Conservation (phyloP, 2,329 filamentous ascomycete genomes). For the Cladophialophora yegresii region DNA sequence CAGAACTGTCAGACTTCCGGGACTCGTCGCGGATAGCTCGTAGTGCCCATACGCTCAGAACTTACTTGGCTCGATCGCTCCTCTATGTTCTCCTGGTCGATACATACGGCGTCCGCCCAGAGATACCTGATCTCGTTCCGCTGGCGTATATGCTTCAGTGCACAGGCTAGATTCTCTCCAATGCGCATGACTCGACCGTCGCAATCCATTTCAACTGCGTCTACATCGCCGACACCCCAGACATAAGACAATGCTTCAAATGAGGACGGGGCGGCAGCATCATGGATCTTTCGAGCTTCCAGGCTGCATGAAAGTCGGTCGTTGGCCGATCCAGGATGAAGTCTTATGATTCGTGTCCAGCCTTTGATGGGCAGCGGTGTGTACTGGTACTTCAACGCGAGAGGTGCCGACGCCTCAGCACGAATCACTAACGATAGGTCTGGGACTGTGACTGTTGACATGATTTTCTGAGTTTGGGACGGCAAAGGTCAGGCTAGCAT, state of each 20-base stretch:
- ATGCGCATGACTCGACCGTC: conserved; percentile 17
- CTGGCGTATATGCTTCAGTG: conserved; percentile 13
- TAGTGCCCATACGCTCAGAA: not conserved
- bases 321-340: not conserved
- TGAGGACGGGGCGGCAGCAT: not conserved
- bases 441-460: too few species aligned
- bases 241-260: conserved; percentile 8
- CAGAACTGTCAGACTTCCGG: not conserved
- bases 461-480: too few species aligned
- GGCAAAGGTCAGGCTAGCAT: too few species aligned
- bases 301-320: conserved; percentile 1
- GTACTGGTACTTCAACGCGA: not conserved
- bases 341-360: not conserved
- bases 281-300: not conserved
- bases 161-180: conserved; percentile 13
- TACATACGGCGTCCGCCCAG: conserved; percentile 38
- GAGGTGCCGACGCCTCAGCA: not conserved
- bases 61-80: conserved; percentile 29
- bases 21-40: not conserved
- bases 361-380: not conserved
- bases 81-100: conserved; percentile 34
- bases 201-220: not conserved
- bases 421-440: not conserved
- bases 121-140: conserved; percentile 11
- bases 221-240: not conserved